phyloP scores from a whole-genome alignment of 2,329 filamentous ascomycete species.

The Calonectria pteridis region DNA sequence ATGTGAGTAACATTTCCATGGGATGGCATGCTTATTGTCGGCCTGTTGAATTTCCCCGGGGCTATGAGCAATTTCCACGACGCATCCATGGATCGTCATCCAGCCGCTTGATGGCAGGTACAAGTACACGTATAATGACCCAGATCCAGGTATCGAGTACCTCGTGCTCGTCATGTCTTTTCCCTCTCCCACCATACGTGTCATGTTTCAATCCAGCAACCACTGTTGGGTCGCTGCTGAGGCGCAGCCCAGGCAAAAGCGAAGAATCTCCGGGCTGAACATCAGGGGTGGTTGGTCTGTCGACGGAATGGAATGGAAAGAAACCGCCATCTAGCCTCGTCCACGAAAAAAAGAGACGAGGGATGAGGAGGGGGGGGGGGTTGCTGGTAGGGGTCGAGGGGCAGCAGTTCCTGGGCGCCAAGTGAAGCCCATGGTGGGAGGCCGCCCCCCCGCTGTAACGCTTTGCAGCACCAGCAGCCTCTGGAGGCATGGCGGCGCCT shows the following conservation, averaged over 20 bases:
- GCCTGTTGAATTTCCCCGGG: not conserved
- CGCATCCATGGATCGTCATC: not conserved
- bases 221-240: not conserved
- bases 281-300: not conserved
- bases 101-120: not conserved
- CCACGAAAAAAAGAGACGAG: not conserved
- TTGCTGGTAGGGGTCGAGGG: not conserved
- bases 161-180: not conserved
- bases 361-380: slow-evolving; percentile 19
- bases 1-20: not conserved
- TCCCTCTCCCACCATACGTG: slow-evolving; percentile 9
- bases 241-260: slow-evolving; percentile 20
- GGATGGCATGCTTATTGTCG: not conserved
- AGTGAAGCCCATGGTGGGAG: slow-evolving; percentile 11
- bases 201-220: slow-evolving; percentile 9
- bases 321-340: not conserved
- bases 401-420: not conserved
- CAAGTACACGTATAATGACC: slow-evolving; percentile 11
- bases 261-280: slow-evolving; percentile 16
- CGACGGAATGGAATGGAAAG: not conserved
- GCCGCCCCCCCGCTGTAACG: slow-evolving; percentile 17
- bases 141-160: slow-evolving; percentile 4
- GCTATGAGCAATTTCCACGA: not conserved
- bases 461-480: not conserved
- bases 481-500: slow-evolving; percentile 3